A percentile compares a stretch with the other conserved stretches of the same genome.
Evolutionary conservation across 192 early-diverging fungal genomes (phyloP).

Genomic region (Dispira simplex): DNA sequence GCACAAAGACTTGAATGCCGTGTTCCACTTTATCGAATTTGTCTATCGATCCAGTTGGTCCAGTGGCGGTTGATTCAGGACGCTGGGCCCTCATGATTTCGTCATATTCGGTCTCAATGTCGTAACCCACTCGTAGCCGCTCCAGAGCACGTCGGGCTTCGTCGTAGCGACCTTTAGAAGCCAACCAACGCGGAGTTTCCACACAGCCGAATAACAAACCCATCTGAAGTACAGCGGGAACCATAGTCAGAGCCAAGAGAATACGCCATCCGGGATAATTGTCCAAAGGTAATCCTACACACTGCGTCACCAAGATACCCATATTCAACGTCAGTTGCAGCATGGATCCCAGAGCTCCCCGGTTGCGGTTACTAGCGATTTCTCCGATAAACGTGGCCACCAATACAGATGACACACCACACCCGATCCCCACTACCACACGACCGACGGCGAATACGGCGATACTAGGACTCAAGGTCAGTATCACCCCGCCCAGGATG

Average conservation of each 20-base stretch:
- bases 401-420: slow-evolving; percentile 35
- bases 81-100: slow-evolving; percentile 40
- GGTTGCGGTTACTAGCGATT: slow-evolving; percentile 24
- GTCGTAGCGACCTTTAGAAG: slow-evolving; percentile 41
- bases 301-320: slow-evolving; percentile 34
- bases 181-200: slow-evolving; percentile 61
- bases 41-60: neutral
- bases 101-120: slow-evolving; percentile 42
- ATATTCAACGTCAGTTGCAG: slow-evolving; percentile 39
- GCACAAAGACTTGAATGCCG: slow-evolving; percentile 18
- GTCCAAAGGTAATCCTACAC: slow-evolving; percentile 22
- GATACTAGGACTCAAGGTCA: slow-evolving; percentile 20
- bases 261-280: slow-evolving; percentile 30
- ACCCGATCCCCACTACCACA: slow-evolving; percentile 36
- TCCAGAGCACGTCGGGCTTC: slow-evolving; percentile 37
- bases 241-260: slow-evolving; percentile 26
- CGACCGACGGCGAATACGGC: slow-evolving; percentile 27
- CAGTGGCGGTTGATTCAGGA: slow-evolving; percentile 13
- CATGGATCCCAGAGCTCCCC: slow-evolving; percentile 32
- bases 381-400: slow-evolving; percentile 41
- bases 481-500: slow-evolving; percentile 24
- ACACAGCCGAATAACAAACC: slow-evolving; percentile 49
- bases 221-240: slow-evolving; percentile 23
- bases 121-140: slow-evolving; percentile 32
- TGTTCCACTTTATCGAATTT: slow-evolving; percentile 18